Conservation (phyloP, 345 rosid species). For the Hibiscus tridactylites region DNA sequence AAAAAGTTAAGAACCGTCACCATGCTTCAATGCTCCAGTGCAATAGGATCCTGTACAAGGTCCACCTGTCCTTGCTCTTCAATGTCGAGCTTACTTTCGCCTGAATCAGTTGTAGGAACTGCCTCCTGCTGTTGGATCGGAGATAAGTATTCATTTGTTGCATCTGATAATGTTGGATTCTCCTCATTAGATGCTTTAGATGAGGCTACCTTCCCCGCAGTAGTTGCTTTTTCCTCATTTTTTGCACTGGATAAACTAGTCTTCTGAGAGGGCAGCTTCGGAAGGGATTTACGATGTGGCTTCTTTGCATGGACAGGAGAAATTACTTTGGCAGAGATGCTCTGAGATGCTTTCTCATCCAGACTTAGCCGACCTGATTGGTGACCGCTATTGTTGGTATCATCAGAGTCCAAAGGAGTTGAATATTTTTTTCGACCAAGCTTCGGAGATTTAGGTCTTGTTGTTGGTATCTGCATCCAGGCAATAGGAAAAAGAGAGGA, state of each 20-base stretch:
- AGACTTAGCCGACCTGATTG: slow-evolving; percentile 55
- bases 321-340: slow-evolving; percentile 36
- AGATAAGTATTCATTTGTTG: slow-evolving; percentile 16
- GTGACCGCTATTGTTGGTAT: slow-evolving; percentile 24
- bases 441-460: slow-evolving; percentile 97
- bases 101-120: slow-evolving; percentile 16
- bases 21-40: slow-evolving; percentile 26
- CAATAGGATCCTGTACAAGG: slow-evolving; percentile 30
- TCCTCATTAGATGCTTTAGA: slow-evolving; percentile 14
- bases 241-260: slow-evolving; percentile 25
- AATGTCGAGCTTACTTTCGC: slow-evolving; percentile 22
- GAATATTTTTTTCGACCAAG: slow-evolving; percentile 75
- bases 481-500: background rate
- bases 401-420: slow-evolving; percentile 39
- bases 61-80: slow-evolving; percentile 13
- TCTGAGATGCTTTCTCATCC: slow-evolving; percentile 44
- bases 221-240: slow-evolving; percentile 10
- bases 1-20: background rate
- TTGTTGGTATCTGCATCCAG: slow-evolving; percentile 70
- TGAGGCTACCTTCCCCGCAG: too few relatives aligned
- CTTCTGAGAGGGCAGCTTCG: slow-evolving; percentile 86
- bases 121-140: slow-evolving; percentile 25
- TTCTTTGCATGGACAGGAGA: slow-evolving; percentile 46
- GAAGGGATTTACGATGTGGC: slow-evolving; percentile 74
- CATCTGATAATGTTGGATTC: background rate